Conservation (phyloP, 139 green algal species). For the Chlorella sp. region DNA sequence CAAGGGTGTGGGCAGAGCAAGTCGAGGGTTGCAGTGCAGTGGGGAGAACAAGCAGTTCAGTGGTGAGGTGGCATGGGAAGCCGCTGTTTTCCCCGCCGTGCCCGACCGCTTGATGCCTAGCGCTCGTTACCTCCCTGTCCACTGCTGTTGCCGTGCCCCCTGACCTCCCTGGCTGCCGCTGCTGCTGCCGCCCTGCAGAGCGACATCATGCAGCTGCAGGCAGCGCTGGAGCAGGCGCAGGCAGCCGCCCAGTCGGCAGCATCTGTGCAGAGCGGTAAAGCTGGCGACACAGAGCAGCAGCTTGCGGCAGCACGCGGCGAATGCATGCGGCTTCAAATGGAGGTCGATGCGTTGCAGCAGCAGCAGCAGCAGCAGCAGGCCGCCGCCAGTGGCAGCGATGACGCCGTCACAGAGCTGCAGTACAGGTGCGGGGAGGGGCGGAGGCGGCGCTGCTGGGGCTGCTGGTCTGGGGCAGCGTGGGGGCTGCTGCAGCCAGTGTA, state of each 20-base stretch:
- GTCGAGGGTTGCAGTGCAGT: not conserved
- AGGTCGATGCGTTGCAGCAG: conserved; percentile 4
- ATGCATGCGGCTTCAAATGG: not conserved
- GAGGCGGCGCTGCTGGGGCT: not conserved
- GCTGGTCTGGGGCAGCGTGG: no score
- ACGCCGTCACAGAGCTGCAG: not conserved
- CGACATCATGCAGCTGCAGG: conserved; percentile 1
- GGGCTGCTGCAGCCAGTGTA: no score
- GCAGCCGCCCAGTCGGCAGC: not conserved
- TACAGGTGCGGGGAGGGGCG: not conserved
- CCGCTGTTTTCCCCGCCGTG: no score
- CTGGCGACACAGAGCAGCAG: conserved; percentile 14
- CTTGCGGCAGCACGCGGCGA: conserved; percentile 8
- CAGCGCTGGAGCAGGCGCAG: conserved; percentile 2
- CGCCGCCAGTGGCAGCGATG: not conserved
- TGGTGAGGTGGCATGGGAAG: no score
- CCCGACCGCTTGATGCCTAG: no score
- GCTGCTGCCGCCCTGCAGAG: not conserved
- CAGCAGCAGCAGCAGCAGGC: not conserved
- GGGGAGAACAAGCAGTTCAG: no score
- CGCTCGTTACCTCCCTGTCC: not conserved
- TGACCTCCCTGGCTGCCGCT: not conserved
- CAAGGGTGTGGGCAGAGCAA: not conserved
- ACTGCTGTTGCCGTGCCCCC: not conserved
- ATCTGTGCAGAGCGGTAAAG: not conserved